These are phyloP conservation scores for Fusarium incarnatum DNA, from an alignment of 2,329 filamentous ascomycete species.

Conservation along the genomic window DNA sequence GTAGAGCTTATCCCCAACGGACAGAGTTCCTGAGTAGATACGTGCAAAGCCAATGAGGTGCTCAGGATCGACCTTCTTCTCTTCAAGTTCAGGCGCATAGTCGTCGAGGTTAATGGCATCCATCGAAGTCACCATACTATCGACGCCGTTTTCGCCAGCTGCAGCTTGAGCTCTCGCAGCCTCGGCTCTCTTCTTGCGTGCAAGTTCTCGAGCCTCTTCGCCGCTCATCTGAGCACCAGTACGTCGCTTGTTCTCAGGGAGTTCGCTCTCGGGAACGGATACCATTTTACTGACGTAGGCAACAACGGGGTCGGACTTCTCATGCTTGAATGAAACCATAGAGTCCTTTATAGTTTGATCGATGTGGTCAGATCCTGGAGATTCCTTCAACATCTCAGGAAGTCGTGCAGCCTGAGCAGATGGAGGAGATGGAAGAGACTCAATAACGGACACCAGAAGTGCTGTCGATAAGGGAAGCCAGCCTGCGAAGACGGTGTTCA, in stretches of 20 bases:
- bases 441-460: slow-evolving; percentile 90
- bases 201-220: slow-evolving; percentile 90
- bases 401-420: slow-evolving; percentile 83
- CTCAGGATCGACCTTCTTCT: slow-evolving; percentile 77
- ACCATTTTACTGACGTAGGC: slow-evolving; percentile 99
- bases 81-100: slow-evolving; percentile 58
- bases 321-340: slow-evolving; percentile 82
- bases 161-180: slow-evolving; percentile 82
- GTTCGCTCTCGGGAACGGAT: slow-evolving; percentile 89
- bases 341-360: slow-evolving; percentile 78
- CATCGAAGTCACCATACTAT: slow-evolving; percentile 70
- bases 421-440: slow-evolving; percentile 87
- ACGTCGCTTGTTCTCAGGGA: slow-evolving; percentile 85
- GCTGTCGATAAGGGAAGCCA: slow-evolving; percentile 96
- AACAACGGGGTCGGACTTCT: slow-evolving; percentile 80
- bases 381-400: slow-evolving; percentile 80
- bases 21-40: slow-evolving; percentile 90
- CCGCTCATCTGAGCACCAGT: slow-evolving; percentile 76
- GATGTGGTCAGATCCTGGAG: slow-evolving; percentile 80
- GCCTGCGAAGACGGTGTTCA: slow-evolving; percentile 86
- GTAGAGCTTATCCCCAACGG: slow-evolving; percentile 90
- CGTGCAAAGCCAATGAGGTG: slow-evolving; percentile 95
- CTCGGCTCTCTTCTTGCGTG: slow-evolving; percentile 88
- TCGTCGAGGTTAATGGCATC: slow-evolving; percentile 71
- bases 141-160: slow-evolving; percentile 60